Base-by-base conservation (phyloP, 306 rosid genomes). In the Alnus rubra region DNA sequence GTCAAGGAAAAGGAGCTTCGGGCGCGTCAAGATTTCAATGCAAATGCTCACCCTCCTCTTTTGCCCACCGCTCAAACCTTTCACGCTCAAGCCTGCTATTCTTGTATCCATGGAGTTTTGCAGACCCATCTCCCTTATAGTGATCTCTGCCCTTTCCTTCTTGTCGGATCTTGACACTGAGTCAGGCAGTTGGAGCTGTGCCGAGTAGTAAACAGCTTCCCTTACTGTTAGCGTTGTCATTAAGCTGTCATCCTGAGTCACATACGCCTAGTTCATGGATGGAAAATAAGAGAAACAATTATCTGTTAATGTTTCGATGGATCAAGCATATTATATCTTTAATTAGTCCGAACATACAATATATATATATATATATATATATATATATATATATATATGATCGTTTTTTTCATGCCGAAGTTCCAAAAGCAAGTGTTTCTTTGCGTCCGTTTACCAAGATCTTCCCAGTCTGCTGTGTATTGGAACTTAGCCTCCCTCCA, bases 31-130 rank as follows among this genome's bases (percentile, higher is more conserved):
- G n/a, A n/a, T n/a, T n/a, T n/a, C n/a, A n/a, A n/a, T n/a, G n/a
- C n/a, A n/a, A n/a, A n/a, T n/a, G n/a, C n/a, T n/a, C n/a, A n/a
- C n/a, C n/a, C n/a, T n/a, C n/a, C n/a, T n/a, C n/a, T n/a, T n/a
- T n/a, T n/a, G n/a, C n/a, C n/a, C n/a, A n/a, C n/a, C n/a, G n/a
- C n/a, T n/a, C n/a, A n/a, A n/a, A n/a, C n/a, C n/a, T n/a, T n/a
- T n/a, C n/a, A n/a, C n/a, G n/a, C 90, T 88, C 0, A 91, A 83
- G 6, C 97, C 93, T 49, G 94, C 97, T 44, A 92, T 88, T 62
- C 89, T 87, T 48, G 94, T 90, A 85, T 92, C 74, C 39, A 81
- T 54, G 44, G 92, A 81, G 75, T 77, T 82, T 30, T 82, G 88
- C 78, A 92, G 76, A 6, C 97, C 94, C 94, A 92, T 89, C 86